Evolutionary conservation across 441 rosid genomes (phyloP).

Genomic region (Theobroma grandiflorum): DNA sequence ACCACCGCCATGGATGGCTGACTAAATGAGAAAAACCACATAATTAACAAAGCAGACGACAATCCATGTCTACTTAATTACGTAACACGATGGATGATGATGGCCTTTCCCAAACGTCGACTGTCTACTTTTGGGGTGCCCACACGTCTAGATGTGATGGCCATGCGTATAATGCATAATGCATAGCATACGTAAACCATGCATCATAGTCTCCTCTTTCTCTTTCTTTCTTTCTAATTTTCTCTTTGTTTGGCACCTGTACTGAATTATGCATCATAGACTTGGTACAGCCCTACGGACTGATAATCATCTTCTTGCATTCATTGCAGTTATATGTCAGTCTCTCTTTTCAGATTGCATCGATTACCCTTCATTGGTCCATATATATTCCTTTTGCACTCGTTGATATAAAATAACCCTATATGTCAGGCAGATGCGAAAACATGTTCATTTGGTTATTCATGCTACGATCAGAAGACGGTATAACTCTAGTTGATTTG

Average conservation of each 20-base stretch:
- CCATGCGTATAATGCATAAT: constrained; percentile 27
- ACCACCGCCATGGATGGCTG: neutral
- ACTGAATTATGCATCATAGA: constrained; percentile 1
- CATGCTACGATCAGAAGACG: neutral
- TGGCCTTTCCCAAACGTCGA: neutral
- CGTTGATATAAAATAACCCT: neutral
- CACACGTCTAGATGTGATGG: constrained; percentile 10
- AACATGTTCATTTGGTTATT: neutral
- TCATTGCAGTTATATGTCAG: neutral
- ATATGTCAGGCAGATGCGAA: neutral
- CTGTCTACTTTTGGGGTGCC: neutral
- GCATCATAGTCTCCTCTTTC: neutral
- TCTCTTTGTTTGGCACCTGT: neutral
- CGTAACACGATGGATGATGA: neutral
- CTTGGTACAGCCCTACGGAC: neutral
- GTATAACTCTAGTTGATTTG: neutral
- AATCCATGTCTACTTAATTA: neutral
- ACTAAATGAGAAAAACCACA: neutral
- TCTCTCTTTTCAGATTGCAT: constrained; percentile 8
- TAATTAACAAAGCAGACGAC: neutral
- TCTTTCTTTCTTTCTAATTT: neutral
- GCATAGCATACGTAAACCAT: constrained; percentile 21
- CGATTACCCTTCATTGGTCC: neutral
- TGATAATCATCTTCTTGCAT: constrained; percentile 6
- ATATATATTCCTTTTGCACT: neutral